Evolutionary conservation across 148 eudicot genomes (phyloP).

Genomic region (Camellia lanceoleosa): DNA sequence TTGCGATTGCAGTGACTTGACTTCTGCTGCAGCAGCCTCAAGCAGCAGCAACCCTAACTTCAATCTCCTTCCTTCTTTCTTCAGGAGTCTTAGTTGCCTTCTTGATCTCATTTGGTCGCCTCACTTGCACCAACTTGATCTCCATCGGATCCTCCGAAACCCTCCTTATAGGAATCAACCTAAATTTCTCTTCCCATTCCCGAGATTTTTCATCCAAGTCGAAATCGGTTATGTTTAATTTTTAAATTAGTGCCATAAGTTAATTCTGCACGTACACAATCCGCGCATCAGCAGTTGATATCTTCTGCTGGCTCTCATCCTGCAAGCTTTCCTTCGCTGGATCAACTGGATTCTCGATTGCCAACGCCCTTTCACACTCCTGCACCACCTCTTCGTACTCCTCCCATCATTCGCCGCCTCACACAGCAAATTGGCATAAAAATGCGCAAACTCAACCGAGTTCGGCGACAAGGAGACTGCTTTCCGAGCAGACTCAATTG

Average conservation of each 20-base stretch:
- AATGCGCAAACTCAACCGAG: slow-evolving; percentile 63
- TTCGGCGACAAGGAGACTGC: slow-evolving; percentile 55
- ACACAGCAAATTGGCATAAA: slow-evolving; percentile 74
- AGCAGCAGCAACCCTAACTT: slow-evolving; percentile 92
- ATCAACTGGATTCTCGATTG: slow-evolving; percentile 69
- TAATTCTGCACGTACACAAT: slow-evolving; percentile 54
- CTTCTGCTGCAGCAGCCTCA: slow-evolving; percentile 87
- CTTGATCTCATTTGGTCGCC: slow-evolving; percentile 78
- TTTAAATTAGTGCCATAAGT: slow-evolving; percentile 53
- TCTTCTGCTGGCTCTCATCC: slow-evolving; percentile 52
- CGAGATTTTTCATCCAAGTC: slow-evolving; percentile 77
- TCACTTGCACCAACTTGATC: slow-evolving; percentile 41
- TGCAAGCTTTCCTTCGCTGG: slow-evolving; percentile 73
- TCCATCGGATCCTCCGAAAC: slow-evolving; percentile 82
- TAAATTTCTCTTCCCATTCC: slow-evolving; percentile 71
- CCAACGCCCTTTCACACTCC: slow-evolving; percentile 84
- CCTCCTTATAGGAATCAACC: slow-evolving; percentile 63
- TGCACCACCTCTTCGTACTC: slow-evolving; percentile 73
- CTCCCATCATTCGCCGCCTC: slow-evolving; percentile 61
- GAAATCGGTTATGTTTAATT: slow-evolving; percentile 74
- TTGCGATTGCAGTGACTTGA: slow-evolving; percentile 23
- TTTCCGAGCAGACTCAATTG: slow-evolving; percentile 64
- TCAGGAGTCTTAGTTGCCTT: slow-evolving; percentile 83
- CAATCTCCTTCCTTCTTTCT: slow-evolving; percentile 89
- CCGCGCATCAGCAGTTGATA: slow-evolving; percentile 40